Conservation (phyloP, 352 stramenopile genomes). For the Globisporangium spiculum region DNA sequence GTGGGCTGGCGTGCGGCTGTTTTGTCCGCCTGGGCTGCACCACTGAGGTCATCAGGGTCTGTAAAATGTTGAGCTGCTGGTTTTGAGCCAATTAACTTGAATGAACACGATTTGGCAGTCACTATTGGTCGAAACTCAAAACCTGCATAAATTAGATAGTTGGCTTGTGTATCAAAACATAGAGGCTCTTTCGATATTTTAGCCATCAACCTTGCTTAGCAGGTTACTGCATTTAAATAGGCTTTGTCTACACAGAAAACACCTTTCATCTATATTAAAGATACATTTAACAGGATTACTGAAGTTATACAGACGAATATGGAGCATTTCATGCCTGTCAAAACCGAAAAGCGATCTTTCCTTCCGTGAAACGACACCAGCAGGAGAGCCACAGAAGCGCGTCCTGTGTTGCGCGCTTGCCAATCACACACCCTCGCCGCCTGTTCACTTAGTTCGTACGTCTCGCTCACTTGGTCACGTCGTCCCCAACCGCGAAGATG, state of each 20-base stretch:
- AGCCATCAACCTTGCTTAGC: not conserved
- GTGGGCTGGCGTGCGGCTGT: not conserved
- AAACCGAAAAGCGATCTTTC: conserved; percentile 1
- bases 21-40: not conserved
- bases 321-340: not conserved
- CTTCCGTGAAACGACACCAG: not conserved
- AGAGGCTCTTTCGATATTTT: not conserved
- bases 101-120: not conserved
- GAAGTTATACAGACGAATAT: not conserved
- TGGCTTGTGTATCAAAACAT: not conserved
- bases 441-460: not conserved
- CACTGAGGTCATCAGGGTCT: not conserved
- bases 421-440: not conserved
- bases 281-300: not conserved
- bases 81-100: not conserved
- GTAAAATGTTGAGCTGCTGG: not conserved
- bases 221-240: not conserved
- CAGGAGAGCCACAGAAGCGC: not conserved
- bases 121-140: not conserved
- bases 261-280: not conserved
- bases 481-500: not conserved
- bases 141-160: not conserved
- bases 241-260: not conserved
- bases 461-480: not conserved
- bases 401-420: not conserved